Percentiles rank a stretch among this genome's conserved stretches.
Evolutionary conservation across 1,284 basidiomycete species (phyloP).

Genomic region (Puccinia hordei): DNA sequence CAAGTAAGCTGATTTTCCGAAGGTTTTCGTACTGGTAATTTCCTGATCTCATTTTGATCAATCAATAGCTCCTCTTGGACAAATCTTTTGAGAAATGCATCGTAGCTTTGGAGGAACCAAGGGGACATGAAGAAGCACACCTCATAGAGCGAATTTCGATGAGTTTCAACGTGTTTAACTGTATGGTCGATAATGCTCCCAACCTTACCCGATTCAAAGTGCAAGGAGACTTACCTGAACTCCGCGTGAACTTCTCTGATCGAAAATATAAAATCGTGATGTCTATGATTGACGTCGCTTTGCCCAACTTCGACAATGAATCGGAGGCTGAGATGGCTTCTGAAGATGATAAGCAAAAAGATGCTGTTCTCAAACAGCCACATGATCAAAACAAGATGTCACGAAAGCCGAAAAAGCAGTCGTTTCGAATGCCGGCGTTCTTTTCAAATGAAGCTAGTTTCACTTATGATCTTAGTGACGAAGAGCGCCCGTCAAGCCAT

Average conservation of each 20-base stretch:
- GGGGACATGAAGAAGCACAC: slow-evolving; percentile 67
- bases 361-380: slow-evolving; percentile 10
- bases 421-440: slow-evolving; percentile 43
- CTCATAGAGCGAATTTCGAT: slow-evolving; percentile 91
- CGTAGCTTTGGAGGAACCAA: slow-evolving; percentile 66
- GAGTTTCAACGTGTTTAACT: slow-evolving; percentile 86
- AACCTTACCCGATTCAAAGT: slow-evolving; percentile 89
- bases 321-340: slow-evolving; percentile 60
- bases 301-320: slow-evolving; percentile 73
- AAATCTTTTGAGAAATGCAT: slow-evolving; percentile 80
- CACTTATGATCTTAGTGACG: slow-evolving; percentile 36
- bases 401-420: slow-evolving; percentile 32
- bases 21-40: background rate
- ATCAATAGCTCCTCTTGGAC: slow-evolving; percentile 80
- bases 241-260: slow-evolving; percentile 93
- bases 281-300: slow-evolving; percentile 85
- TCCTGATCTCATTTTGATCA: background rate
- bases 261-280: slow-evolving; percentile 92
- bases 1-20: slow-evolving; percentile 67
- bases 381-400: slow-evolving; percentile 33
- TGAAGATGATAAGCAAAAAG: slow-evolving; percentile 13
- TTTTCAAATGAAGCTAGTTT: slow-evolving; percentile 51
- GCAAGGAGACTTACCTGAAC: slow-evolving; percentile 80
- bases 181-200: slow-evolving; percentile 83
- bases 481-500: slow-evolving; percentile 26